These are phyloP conservation scores for Castanospermum australe DNA, from an alignment of 306 rosid species.

Conservation along the genomic window DNA sequence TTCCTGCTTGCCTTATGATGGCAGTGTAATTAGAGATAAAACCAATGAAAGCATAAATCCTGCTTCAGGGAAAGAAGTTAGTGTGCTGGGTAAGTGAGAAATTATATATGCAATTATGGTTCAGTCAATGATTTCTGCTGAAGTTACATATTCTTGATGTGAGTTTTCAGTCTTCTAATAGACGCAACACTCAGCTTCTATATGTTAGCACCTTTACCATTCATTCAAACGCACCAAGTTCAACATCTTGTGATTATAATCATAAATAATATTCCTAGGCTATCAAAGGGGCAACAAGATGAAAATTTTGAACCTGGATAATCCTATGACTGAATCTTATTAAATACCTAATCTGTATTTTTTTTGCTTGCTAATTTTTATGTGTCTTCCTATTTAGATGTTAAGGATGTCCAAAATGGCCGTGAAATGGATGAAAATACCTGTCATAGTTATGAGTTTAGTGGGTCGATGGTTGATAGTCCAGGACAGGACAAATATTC, in stretches of 20 bases:
- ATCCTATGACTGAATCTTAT: neutral
- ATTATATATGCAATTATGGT: neutral
- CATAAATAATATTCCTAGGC: neutral
- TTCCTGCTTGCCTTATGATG: constrained; percentile 25
- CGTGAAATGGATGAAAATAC: constrained; percentile 42
- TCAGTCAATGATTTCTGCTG: neutral
- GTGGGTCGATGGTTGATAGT: constrained; percentile 46
- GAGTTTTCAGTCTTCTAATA: neutral
- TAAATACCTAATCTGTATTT: neutral
- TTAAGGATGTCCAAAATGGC: constrained; percentile 29
- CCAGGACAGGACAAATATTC: constrained; percentile 32
- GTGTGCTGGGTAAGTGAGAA: constrained; percentile 33
- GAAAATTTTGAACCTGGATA: neutral
- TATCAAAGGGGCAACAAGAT: neutral
- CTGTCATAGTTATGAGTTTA: constrained; percentile 46
- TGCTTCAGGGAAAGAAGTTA: constrained; percentile 33
- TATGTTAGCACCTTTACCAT: neutral
- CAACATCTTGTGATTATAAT: constrained; percentile 3
- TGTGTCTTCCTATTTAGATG: constrained; percentile 38
- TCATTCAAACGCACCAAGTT: neutral
- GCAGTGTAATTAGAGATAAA: constrained; percentile 9
- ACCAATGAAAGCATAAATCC: neutral
- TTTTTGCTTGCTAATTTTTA: neutral
- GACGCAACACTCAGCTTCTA: neutral
- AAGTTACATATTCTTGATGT: neutral